Conservation (phyloP, 1,139 yeast genomes). For the Geotrichum australiense region DNA sequence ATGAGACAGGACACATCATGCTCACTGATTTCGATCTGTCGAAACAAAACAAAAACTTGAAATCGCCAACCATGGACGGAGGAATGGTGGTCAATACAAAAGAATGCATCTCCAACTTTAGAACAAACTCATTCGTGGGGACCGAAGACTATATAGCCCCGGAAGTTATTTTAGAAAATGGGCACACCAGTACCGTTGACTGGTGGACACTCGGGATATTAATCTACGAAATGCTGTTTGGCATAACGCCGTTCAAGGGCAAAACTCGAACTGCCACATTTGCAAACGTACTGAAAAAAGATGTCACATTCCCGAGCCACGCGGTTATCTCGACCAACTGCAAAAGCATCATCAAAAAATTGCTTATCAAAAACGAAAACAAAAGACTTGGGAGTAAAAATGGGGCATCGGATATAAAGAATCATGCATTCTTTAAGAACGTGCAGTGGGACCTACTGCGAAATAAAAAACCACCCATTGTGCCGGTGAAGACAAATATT, state of each 20-base stretch:
- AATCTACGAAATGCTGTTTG: conserved; percentile 87
- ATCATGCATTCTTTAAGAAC: conserved; percentile 80
- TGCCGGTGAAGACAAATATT: conserved; percentile 49
- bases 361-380: conserved; percentile 78
- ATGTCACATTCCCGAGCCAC: conserved; percentile 58
- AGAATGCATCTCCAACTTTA: conserved; percentile 88
- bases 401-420: conserved; percentile 91
- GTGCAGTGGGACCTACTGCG: conserved; percentile 93
- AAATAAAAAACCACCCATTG: conserved; percentile 89
- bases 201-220: conserved; percentile 99
- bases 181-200: conserved; percentile 96
- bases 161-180: conserved; percentile 92
- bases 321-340: conserved; percentile 61
- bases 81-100: conserved; percentile 59
- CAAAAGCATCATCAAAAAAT: conserved; percentile 67
- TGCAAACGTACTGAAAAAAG: conserved; percentile 76
- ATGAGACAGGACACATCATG: conserved; percentile 97
- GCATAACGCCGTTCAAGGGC: conserved; percentile 95
- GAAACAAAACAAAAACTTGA: conserved; percentile 69
- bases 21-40: conserved; percentile 91
- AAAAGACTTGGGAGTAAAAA: conserved; percentile 86
- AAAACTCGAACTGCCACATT: conserved; percentile 80
- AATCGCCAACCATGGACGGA: conserved; percentile 37
- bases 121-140: conserved; percentile 96
- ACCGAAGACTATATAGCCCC: conserved; percentile 98